Conservation (phyloP, 345 rosid genomes). For the Syzygium oleosum region DNA sequence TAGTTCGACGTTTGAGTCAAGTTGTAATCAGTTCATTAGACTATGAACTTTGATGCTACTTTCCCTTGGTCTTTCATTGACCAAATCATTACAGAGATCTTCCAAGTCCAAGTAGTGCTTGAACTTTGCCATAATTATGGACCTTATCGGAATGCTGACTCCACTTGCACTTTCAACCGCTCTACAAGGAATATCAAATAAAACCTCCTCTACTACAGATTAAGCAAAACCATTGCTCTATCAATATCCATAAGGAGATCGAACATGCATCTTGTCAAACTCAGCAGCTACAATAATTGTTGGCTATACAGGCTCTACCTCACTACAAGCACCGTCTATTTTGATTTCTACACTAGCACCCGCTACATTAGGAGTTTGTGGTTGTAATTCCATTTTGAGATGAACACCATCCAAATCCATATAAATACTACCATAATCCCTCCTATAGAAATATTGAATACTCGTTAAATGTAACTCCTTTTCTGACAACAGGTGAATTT, state of each 20-base stretch:
- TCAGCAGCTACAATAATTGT: not conserved
- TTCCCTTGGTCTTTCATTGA: not conserved
- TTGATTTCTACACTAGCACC: not conserved
- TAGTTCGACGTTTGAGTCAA: not conserved
- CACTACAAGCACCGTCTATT: not conserved
- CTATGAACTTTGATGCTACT: not conserved
- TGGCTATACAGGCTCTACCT: not conserved
- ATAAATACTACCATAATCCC: not conserved
- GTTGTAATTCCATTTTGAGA: not conserved
- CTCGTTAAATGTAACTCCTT: not conserved
- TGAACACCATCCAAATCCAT: not conserved
- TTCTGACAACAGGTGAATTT: not conserved
- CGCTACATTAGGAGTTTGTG: not conserved
- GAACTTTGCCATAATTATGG: not conserved
- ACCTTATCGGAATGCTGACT: too few species aligned
- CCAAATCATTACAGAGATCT: not conserved
- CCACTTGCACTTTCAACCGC: not conserved
- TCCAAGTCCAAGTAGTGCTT: not conserved
- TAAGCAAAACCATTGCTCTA: not conserved
- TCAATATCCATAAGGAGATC: not conserved
- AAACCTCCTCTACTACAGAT: not conserved
- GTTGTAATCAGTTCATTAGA: not conserved
- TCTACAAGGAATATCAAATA: not conserved
- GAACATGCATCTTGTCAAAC: not conserved
- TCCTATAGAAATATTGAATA: not conserved